Conservation (phyloP, 2,329 filamentous ascomycete species). For the Colletotrichum phormii region DNA sequence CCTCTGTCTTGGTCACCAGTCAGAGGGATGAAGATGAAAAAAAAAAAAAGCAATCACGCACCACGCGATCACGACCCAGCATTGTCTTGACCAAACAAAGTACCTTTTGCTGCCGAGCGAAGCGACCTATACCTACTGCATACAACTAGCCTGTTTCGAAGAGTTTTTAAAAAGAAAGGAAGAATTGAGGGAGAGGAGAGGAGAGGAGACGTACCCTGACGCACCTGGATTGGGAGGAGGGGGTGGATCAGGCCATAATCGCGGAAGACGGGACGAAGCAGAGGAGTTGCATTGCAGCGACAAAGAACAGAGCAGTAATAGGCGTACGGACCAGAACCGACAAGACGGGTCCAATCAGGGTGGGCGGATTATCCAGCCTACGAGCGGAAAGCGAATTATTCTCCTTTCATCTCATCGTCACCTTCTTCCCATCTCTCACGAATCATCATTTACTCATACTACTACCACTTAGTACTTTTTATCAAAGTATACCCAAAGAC, state of each 20-base stretch:
- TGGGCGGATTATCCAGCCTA: conserved; percentile 1
- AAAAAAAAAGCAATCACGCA: conserved; percentile 33
- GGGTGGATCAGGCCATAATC: conserved; percentile 25
- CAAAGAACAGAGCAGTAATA: conserved; percentile 20
- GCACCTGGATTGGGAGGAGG: conserved; percentile 31
- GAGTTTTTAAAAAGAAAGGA: background rate
- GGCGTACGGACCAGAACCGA: conserved; percentile 2
- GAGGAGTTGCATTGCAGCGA: conserved; percentile 21
- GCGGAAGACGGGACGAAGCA: conserved; percentile 29
- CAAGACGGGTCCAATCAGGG: conserved; percentile 15
- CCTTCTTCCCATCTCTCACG: conserved; percentile 31
- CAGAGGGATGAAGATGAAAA: conserved; percentile 33
- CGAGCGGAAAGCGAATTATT: conserved; percentile 29
- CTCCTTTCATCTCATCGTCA: conserved; percentile 30
- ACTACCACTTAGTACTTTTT: background rate
- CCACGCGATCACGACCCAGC: conserved; percentile 25
- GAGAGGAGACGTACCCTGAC: conserved; percentile 19
- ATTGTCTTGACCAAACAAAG: conserved; percentile 7
- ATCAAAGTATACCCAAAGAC: background rate
- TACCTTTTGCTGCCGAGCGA: conserved; percentile 17
- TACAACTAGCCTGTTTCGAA: background rate
- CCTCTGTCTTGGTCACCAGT: conserved; percentile 7
- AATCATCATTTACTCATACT: conserved; percentile 19
- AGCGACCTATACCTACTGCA: conserved; percentile 16
- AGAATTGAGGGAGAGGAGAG: background rate